These are phyloP conservation scores for Naganishia vishniacii DNA, from an alignment of 768 basidiomycete genomes.

Conservation along the genomic window DNA sequence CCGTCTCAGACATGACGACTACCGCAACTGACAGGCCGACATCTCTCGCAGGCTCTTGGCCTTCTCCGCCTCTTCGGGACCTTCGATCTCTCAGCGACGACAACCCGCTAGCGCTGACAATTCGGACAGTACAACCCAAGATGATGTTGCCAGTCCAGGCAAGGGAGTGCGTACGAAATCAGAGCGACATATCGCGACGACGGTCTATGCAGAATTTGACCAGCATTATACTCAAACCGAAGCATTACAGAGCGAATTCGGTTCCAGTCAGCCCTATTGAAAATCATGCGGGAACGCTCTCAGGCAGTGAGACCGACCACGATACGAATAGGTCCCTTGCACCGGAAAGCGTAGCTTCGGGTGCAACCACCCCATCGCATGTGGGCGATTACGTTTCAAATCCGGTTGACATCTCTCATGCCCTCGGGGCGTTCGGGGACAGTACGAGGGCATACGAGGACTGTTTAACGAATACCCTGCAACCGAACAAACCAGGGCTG, in stretches of 20 bases:
- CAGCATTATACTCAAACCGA: slow-evolving; percentile 12
- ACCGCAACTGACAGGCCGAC: background rate
- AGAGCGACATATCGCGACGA: slow-evolving; percentile 1
- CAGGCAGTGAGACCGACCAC: slow-evolving; percentile 8
- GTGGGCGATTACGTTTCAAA: slow-evolving; percentile 1
- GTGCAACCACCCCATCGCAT: slow-evolving; percentile 6
- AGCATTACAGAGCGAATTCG: slow-evolving; percentile 11
- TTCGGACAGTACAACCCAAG: background rate
- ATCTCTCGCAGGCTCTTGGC: background rate
- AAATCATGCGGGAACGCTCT: background rate
- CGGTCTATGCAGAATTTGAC: slow-evolving; percentile 14
- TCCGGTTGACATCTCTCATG: slow-evolving; percentile 15
- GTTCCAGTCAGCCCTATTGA: slow-evolving; percentile 11
- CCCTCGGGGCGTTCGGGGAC: slow-evolving; percentile 19
- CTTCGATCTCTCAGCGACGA: slow-evolving; percentile 4
- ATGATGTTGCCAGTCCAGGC: background rate
- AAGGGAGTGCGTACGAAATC: background rate
- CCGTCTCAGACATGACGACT: background rate
- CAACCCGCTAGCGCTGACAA: background rate
- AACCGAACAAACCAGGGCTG: background rate
- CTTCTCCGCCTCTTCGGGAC: background rate
- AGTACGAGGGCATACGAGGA: too few relatives aligned
- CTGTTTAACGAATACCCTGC: slow-evolving; percentile 8
- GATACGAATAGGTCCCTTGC: background rate
- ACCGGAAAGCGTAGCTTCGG: slow-evolving; percentile 9